A percentile compares a stretch with the other conserved stretches of the same genome.
Conservation (phyloP, 148 eudicot genomes). For the Heliosperma pusillum region DNA sequence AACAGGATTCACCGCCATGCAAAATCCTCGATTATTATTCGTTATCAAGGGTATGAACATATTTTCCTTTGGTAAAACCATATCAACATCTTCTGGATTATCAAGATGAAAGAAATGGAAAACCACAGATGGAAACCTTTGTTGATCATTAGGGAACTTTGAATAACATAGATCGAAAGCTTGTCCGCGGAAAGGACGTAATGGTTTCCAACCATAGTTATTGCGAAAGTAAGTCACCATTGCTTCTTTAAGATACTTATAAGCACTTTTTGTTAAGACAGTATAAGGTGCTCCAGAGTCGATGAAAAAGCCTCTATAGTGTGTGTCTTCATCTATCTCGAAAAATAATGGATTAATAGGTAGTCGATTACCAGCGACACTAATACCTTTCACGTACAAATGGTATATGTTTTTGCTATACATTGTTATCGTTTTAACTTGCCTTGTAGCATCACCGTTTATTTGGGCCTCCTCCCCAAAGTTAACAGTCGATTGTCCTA, state of each 20-base stretch:
- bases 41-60: neutral
- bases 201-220: neutral
- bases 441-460: neutral
- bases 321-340: neutral
- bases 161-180: neutral
- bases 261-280: neutral
- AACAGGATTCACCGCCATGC: neutral
- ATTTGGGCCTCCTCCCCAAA: constrained; percentile 16
- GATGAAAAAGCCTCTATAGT: constrained; percentile 12
- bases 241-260: neutral
- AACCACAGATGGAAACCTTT: neutral
- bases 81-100: constrained; percentile 1
- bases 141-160: no score
- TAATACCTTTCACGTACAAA: constrained; percentile 15
- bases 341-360: neutral
- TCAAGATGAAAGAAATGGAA: neutral
- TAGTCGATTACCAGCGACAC: constrained; percentile 4
- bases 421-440: constrained; percentile 9
- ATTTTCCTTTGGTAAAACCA: neutral
- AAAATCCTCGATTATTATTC: neutral
- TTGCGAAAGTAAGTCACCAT: neutral
- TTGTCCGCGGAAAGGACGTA: no score
- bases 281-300: constrained; percentile 20
- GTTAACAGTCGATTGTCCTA: neutral
- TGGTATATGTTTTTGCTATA: neutral